phyloP scores from a whole-genome alignment of 345 rosid genomes.

The Turnera subulata region DNA sequence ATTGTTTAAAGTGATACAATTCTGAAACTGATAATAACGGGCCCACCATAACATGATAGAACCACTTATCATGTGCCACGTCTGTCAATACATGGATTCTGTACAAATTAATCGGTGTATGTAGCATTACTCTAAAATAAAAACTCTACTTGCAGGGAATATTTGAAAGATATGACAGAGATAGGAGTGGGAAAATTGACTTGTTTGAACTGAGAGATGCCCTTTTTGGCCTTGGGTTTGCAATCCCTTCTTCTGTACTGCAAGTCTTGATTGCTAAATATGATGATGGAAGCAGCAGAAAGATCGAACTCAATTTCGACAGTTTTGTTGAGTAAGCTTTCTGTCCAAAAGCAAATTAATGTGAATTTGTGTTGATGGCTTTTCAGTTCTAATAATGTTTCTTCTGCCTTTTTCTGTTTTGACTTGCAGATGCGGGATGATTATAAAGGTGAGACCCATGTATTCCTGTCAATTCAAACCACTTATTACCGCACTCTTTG shows the following conservation, averaged over 20 bases:
- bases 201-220: constrained; percentile 55
- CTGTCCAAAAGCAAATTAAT: background rate
- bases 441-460: constrained; percentile 51
- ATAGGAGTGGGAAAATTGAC: constrained; percentile 61
- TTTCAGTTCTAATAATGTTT: constrained; percentile 5
- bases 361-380: background rate
- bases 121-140: no score
- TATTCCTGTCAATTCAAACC: background rate
- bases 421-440: constrained; percentile 63
- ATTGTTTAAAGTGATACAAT: no score
- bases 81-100: no score
- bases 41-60: no score
- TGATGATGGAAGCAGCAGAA: constrained; percentile 42
- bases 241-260: constrained; percentile 60
- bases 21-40: no score
- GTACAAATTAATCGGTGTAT: no score
- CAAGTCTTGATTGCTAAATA: constrained; percentile 47
- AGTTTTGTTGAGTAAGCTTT: constrained; percentile 61
- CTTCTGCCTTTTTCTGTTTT: constrained; percentile 2
- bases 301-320: constrained; percentile 50
- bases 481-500: background rate
- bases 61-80: no score
- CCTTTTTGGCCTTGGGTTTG: constrained; percentile 52
- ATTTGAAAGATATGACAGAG: constrained; percentile 62
- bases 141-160: constrained; percentile 35